Conservation (phyloP, 495 filamentous ascomycete genomes). For the Penicillium daleae region DNA sequence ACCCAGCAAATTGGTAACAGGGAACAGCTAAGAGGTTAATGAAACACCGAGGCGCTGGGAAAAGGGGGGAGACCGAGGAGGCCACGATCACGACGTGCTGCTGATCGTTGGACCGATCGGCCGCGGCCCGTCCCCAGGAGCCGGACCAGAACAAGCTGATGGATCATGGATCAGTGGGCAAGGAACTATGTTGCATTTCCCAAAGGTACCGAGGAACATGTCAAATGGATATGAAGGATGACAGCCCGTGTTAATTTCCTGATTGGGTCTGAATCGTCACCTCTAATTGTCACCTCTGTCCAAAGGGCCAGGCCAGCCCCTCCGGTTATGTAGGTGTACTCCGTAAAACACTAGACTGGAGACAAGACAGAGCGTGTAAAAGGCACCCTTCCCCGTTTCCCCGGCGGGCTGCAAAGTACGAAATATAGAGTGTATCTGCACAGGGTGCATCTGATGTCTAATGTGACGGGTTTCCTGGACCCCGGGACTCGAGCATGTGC, state of each 20-base stretch:
- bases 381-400: constrained; percentile 12
- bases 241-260: background rate
- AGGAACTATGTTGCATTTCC: background rate
- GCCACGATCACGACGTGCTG: constrained; percentile 19
- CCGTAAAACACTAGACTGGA: too few relatives aligned
- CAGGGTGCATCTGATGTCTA: constrained; percentile 11
- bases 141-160: constrained; percentile 10
- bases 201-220: constrained; percentile 24
- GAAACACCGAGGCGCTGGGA: constrained; percentile 26
- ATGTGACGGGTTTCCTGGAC: constrained; percentile 7
- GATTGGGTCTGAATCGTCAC: background rate
- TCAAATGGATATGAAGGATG: constrained; percentile 14
- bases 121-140: constrained; percentile 19
- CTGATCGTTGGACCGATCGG: constrained; percentile 15
- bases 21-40: constrained; percentile 7
- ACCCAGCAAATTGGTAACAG: constrained; percentile 21
- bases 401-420: constrained; percentile 22
- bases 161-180: too few relatives aligned
- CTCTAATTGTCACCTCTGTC: background rate
- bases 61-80: background rate
- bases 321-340: background rate
- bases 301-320: background rate
- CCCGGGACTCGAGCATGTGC: constrained; percentile 6
- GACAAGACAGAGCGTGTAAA: too few relatives aligned
- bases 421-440: constrained; percentile 9